Evolutionary conservation across 768 basidiomycete genomes (phyloP).

Genomic region (Amanita phalloides): DNA sequence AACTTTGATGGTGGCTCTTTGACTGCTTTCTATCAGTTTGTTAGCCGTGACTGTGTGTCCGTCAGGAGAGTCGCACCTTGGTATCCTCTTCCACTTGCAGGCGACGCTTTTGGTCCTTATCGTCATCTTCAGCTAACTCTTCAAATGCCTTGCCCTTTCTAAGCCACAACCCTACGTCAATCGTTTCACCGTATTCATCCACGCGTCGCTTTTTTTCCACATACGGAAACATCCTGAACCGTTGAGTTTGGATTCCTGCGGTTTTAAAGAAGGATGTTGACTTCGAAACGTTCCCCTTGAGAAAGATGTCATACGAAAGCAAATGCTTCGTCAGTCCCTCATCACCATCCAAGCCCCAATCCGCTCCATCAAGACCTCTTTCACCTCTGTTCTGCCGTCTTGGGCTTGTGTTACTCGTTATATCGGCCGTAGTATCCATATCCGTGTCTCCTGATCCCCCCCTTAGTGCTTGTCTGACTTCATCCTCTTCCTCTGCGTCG

Average conservation of each 20-base stretch:
- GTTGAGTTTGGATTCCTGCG: slow-evolving; percentile 54
- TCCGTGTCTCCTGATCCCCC: slow-evolving; percentile 24
- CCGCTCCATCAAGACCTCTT: slow-evolving; percentile 39
- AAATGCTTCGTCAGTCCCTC: slow-evolving; percentile 65
- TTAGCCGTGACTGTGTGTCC: background rate
- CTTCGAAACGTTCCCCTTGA: slow-evolving; percentile 92
- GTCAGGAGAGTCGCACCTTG: slow-evolving; percentile 38
- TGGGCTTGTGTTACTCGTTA: background rate
- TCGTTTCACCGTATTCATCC: slow-evolving; percentile 91
- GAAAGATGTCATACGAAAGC: slow-evolving; percentile 90
- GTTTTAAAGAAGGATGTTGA: slow-evolving; percentile 83
- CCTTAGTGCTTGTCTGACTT: slow-evolving; percentile 44
- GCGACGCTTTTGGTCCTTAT: slow-evolving; percentile 61
- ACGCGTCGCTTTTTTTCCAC: slow-evolving; percentile 87
- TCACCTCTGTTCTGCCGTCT: slow-evolving; percentile 30
- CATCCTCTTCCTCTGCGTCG: slow-evolving; percentile 55
- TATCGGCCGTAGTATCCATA: slow-evolving; percentile 9
- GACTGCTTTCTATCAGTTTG: slow-evolving; percentile 45
- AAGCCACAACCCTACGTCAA: slow-evolving; percentile 95
- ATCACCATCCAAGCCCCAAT: slow-evolving; percentile 69
- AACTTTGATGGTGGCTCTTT: slow-evolving; percentile 91
- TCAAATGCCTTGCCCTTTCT: slow-evolving; percentile 85
- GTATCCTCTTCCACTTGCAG: slow-evolving; percentile 71
- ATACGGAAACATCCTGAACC: slow-evolving; percentile 97
- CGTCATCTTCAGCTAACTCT: slow-evolving; percentile 80